Percentiles rank a stretch among this genome's conserved stretches.
These are phyloP conservation scores for Byssoonygena ceratinophila DNA, from an alignment of 2,329 filamentous ascomycete species.

Conservation along the genomic window DNA sequence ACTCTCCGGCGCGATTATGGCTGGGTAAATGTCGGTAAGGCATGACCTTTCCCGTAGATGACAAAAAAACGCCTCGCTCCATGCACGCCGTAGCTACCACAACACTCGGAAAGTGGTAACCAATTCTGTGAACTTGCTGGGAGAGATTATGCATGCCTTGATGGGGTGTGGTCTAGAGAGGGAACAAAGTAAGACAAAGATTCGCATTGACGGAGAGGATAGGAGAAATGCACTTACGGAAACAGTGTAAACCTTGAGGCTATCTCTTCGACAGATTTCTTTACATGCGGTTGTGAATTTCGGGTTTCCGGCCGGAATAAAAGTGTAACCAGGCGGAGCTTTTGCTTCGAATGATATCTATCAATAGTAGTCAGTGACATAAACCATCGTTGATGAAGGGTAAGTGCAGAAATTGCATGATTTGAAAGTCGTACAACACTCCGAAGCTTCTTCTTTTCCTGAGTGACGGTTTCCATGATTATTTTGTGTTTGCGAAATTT, in stretches of 20 bases:
- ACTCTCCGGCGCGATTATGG: constrained; percentile 17
- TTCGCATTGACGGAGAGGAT: neutral
- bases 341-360: constrained; percentile 48
- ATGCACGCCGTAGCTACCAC: constrained; percentile 49
- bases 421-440: constrained; percentile 35
- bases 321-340: constrained; percentile 50
- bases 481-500: constrained; percentile 44
- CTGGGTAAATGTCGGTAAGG: constrained; percentile 26
- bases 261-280: constrained; percentile 47
- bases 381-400: constrained; percentile 3
- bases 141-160: constrained; percentile 44
- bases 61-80: constrained; percentile 38
- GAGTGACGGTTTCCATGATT: constrained; percentile 47
- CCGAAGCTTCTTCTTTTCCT: constrained; percentile 51
- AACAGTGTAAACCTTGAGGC: constrained; percentile 47
- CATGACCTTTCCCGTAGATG: constrained; percentile 39
- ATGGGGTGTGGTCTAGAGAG: constrained; percentile 40
- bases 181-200: constrained; percentile 12
- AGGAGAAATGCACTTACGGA: constrained; percentile 41
- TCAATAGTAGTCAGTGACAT: constrained; percentile 25
- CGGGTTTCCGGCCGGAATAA: constrained; percentile 50
- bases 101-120: constrained; percentile 52
- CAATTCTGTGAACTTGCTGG: constrained; percentile 51
- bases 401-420: neutral
- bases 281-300: constrained; percentile 51